Conservation (phyloP, 495 filamentous ascomycete genomes). For the Penicillium canescens region DNA sequence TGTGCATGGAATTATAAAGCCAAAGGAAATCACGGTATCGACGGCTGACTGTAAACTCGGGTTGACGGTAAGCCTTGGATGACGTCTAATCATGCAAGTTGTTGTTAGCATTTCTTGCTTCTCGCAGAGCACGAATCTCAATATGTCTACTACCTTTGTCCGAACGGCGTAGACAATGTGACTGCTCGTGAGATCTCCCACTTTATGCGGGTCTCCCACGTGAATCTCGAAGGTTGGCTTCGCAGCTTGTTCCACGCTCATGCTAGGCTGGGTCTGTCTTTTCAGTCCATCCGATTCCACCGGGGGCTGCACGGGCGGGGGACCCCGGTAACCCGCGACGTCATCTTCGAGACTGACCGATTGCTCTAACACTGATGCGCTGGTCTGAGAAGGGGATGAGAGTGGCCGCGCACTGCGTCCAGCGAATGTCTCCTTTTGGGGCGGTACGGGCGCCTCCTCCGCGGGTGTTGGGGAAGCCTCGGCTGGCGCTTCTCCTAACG, state of each 20-base stretch:
- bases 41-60: conserved; percentile 87
- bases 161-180: conserved; percentile 96
- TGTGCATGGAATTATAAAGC: conserved; percentile 92
- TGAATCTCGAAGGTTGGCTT: conserved; percentile 89
- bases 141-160: conserved; percentile 68
- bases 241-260: conserved; percentile 85
- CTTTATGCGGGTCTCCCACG: conserved; percentile 96
- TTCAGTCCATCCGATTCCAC: conserved; percentile 41
- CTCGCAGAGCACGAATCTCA: background rate
- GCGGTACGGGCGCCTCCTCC: conserved; percentile 82
- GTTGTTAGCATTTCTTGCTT: conserved; percentile 15
- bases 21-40: conserved; percentile 96
- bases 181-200: conserved; percentile 92
- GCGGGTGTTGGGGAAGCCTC: conserved; percentile 36
- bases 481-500: conserved; percentile 63
- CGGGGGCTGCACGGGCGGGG: conserved; percentile 75
- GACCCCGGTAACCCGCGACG: conserved; percentile 60
- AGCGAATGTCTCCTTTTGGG: conserved; percentile 77
- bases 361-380: conserved; percentile 56
- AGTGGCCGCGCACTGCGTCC: conserved; percentile 57
- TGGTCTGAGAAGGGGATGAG: conserved; percentile 47
- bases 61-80: conserved; percentile 89
- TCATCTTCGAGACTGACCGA: conserved; percentile 65
- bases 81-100: conserved; percentile 62
- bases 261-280: conserved; percentile 72